phyloP scores from a whole-genome alignment of 2,329 filamentous ascomycete genomes.

The Leptographium flavum region DNA sequence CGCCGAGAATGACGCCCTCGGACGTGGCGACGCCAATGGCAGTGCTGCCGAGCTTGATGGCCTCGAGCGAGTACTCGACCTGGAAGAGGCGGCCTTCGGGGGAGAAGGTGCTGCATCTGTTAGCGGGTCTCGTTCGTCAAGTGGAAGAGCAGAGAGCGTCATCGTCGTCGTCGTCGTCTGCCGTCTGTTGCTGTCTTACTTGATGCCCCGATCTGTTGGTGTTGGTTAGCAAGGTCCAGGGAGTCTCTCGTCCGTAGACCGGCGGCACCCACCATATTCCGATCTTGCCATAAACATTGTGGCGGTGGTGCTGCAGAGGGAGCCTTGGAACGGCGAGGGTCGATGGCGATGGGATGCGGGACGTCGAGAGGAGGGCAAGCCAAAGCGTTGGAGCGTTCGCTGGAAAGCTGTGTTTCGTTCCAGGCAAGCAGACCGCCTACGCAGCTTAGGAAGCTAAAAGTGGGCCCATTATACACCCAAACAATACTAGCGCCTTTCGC shows the following conservation, averaged over 20 bases:
- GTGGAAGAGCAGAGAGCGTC: background rate
- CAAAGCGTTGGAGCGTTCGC: conserved; percentile 64
- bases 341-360: too few species aligned
- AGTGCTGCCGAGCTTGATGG: conserved; percentile 97
- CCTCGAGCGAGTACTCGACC: conserved; percentile 99
- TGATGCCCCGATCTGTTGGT: conserved; percentile 6
- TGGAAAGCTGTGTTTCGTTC: conserved; percentile 4
- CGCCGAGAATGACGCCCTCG: conserved; percentile 88
- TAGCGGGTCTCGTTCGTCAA: too few species aligned
- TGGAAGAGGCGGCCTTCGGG: conserved; percentile 99
- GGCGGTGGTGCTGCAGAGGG: conserved; percentile 28
- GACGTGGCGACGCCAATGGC: conserved; percentile 95
- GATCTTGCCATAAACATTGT: conserved; percentile 99
- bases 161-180: background rate
- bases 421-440: conserved; percentile 17
- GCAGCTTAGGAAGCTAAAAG: conserved; percentile 10
- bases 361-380: background rate
- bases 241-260: conserved; percentile 6
- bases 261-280: conserved; percentile 77
- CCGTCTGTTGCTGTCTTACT: conserved; percentile 19
- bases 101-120: conserved; percentile 98
- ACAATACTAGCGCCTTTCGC: background rate
- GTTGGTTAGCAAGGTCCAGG: conserved; percentile 18
- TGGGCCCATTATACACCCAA: background rate
- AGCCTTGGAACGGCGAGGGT: background rate